These are phyloP conservation scores for Loxodes magnus DNA, from an alignment of 73 alveolate genomes.

Conservation along the genomic window DNA sequence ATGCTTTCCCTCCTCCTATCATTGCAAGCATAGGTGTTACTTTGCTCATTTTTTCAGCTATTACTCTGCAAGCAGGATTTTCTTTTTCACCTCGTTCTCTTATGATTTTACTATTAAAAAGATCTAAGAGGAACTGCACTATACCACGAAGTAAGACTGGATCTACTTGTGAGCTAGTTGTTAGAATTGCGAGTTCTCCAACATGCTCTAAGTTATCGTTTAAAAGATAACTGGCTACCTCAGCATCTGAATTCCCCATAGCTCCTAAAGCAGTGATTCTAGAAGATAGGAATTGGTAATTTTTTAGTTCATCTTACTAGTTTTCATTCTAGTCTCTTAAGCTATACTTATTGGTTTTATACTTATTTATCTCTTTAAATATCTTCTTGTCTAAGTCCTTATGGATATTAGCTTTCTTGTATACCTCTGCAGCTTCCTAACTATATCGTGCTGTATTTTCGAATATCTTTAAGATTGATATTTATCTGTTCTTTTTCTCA, in stretches of 20 bases:
- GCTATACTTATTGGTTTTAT: conserved; percentile 5
- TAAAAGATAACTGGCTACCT: neutral
- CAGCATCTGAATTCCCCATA: conserved; percentile 1
- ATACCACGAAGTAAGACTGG: conserved; percentile 2
- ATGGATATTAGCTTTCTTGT: neutral
- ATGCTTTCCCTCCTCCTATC: conserved; percentile 13
- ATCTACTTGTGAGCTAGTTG: conserved; percentile 7
- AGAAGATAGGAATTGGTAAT: conserved; percentile 4
- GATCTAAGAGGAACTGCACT: neutral
- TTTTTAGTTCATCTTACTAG: conserved; percentile 1
- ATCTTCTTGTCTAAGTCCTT: conserved; percentile 4
- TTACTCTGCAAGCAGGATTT: neutral
- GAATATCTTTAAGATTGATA: conserved; percentile 23
- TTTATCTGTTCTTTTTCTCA: conserved; percentile 15
- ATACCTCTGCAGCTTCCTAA: neutral
- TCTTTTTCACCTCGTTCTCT: neutral
- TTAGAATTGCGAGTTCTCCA: neutral
- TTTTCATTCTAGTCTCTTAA: neutral
- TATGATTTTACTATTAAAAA: neutral
- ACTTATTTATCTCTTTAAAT: neutral
- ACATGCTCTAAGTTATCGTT: conserved; percentile 5
- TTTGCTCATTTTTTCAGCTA: conserved; percentile 4
- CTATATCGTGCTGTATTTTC: conserved; percentile 11
- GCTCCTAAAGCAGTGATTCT: conserved; percentile 3
- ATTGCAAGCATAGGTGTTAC: conserved; percentile 4